Evolutionary conservation across 2,329 filamentous ascomycete species (phyloP), one percentile per base, ranked within the genome.

Genomic region (Scedosporium boydii): DNA sequence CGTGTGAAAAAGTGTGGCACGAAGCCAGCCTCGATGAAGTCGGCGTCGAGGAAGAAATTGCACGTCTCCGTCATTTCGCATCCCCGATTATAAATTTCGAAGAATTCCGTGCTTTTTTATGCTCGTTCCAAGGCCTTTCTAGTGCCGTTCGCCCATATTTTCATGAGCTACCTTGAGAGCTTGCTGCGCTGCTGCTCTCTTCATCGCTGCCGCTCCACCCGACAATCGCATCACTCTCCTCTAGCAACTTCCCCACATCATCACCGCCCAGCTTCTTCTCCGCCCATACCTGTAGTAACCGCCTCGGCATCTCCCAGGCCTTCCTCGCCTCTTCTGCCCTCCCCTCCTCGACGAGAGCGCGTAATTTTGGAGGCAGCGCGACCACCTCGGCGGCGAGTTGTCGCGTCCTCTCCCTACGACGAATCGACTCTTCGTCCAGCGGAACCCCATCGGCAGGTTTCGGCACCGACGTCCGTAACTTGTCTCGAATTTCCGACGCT

Each of bases 361-460:
- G 78, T 65, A 93, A 70, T 67, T 82, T 78, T 41, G 78, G 80
- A 48, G 88, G 87, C 3, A 83, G 81, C 5, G 79, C 81, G 6
- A 91, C 72, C 6, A 86, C 85, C 75, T 87, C 85, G 63, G 75
- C 76, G 4, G 88, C 88, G 6, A 87, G 78, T 67, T 86, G 78
- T 65, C 79, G 81, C 66, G 77, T 80, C 63, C 72, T 69, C 68
- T 71, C 76, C 65, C 69, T 70, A 56, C 42, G 27, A 12, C 23
- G 38, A 4, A 38, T 38, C 21, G 56, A 64, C 26, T 72, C 69
- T 18, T 70, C 70, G 5, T 72, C 71, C 21, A 58, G n/a, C 38
- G 74, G 70, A 3, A 75, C 71, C 1, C 48, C 9, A 76, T 41
- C 76, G 51, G 77, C 76, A 2, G 82, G 81, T 2, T 76, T 69